Conservation (phyloP, 352 stramenopile species). For the Globisporangium canariense region DNA sequence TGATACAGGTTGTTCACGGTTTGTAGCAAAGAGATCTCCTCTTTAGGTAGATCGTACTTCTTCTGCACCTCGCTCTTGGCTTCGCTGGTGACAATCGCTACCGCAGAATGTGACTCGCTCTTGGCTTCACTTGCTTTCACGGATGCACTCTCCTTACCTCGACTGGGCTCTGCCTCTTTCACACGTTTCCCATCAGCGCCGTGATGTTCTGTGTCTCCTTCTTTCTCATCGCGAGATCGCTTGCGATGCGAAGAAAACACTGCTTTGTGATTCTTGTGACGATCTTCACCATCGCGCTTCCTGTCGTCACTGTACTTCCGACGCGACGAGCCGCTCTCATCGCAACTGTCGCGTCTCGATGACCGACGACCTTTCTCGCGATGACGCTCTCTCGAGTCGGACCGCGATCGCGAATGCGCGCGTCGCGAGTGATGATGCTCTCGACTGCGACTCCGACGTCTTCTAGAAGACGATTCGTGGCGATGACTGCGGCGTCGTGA, state of each 20-base stretch:
- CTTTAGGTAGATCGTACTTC: neutral
- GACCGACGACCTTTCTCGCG: constrained; percentile 23
- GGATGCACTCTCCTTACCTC: neutral
- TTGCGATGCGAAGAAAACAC: constrained; percentile 9
- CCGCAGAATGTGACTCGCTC: neutral
- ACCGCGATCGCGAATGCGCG: constrained; percentile 16
- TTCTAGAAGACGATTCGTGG: constrained; percentile 7
- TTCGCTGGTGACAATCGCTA: neutral
- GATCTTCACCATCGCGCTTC: constrained; percentile 12
- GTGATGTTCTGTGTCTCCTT: neutral
- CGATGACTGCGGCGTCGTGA: constrained; percentile 12
- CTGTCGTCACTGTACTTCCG: constrained; percentile 14
- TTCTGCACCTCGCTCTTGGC: neutral
- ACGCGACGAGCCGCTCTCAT: constrained; percentile 17
- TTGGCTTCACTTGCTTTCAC: constrained; percentile 1
- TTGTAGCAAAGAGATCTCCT: neutral
- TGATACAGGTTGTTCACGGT: neutral
- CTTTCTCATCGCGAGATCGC: constrained; percentile 13
- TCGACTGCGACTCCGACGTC: constrained; percentile 20
- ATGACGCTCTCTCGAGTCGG: constrained; percentile 21
- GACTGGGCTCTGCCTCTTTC: neutral
- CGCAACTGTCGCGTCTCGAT: constrained; percentile 15
- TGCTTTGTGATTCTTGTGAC: constrained; percentile 6
- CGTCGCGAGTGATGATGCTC: constrained; percentile 11
- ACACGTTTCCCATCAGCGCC: neutral